Base-by-base conservation (phyloP, 2,329 filamentous ascomycete species). In the Alternaria triticimaculans region DNA sequence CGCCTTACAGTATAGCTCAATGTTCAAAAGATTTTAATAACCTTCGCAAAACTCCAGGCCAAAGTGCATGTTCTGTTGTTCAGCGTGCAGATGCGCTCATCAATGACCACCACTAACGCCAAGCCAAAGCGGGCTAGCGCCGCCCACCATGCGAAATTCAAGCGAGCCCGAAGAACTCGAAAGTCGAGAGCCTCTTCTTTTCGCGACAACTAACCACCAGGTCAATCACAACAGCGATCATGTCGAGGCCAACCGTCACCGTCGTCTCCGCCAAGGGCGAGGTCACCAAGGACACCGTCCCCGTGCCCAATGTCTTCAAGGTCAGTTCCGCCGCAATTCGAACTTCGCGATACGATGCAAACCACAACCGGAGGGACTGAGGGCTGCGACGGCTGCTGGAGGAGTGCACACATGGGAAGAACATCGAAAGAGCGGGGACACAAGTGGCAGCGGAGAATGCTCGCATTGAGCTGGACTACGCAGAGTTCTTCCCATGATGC, bases 261-360 rank as follows among this genome's bases (percentile, higher is more conserved):
- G 94, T 99, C 87, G 90, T 97, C 87, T 90, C 92, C 86, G 94
- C 93, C 86, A 94, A 97, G 91, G 96, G 96, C 88, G 88, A 91
- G 87, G 88, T 93, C 86, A 92, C 90, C 85, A 92, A 92, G 84
- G 89, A 91, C 84, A 95, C 94, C 82, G 90, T 94, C 85, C 89
- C 96, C 83, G 90, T 98, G 80, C 96, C 96, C 82, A 90, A 93
- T 86, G 95, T 99, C 87, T 99, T 99, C 92, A 90, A 89, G 85
- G 78, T 75, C 57, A 77, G 76, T 77, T 55, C 41, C 58, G 58
- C 55, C 63, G 55, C 60, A 60, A 56, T 60, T 59, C 64, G 64
- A 62, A 60, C 43, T 58, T 65, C 65, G 62, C 60, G 57, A 58
- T 62, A 55, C 57, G 21, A 65, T 48, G 59, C 55, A 63, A 56